phyloP scores from a whole-genome alignment of 2,329 filamentous ascomycete species.

The Diaporthe vaccinii region DNA sequence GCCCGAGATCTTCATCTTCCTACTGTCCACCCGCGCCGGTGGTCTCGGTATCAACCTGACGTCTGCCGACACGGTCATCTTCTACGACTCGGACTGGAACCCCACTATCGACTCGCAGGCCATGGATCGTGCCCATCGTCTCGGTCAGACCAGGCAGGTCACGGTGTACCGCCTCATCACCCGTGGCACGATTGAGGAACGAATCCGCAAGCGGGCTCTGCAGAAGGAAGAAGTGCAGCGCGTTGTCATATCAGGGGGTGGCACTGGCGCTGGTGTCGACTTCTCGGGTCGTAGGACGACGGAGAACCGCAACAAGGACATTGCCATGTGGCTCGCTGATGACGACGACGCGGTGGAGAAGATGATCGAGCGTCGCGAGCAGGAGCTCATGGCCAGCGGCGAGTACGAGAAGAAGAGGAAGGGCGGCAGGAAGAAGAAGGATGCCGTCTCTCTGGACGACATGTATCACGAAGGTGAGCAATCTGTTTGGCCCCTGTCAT shows the following conservation, averaged over 20 bases:
- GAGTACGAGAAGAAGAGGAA: conserved; percentile 75
- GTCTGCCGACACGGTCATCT: conserved; percentile 97
- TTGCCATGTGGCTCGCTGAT: conserved; percentile 98
- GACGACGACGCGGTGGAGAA: conserved; percentile 86
- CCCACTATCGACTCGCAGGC: conserved; percentile 98
- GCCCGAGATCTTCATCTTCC: conserved; percentile 96
- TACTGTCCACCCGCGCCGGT: conserved; percentile 95
- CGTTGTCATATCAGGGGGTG: conserved; percentile 94
- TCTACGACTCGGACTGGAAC: conserved; percentile 99
- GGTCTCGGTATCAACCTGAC: conserved; percentile 98
- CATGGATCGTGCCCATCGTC: conserved; percentile 98
- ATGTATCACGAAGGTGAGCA: conserved; percentile 98
- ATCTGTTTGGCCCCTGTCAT: not conserved
- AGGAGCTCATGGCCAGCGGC: conserved; percentile 83
- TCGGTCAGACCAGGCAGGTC: conserved; percentile 95
- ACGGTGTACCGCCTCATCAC: conserved; percentile 99
- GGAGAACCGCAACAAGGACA: conserved; percentile 97
- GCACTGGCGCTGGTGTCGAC: conserved; percentile 85
- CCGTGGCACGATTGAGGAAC: conserved; percentile 95
- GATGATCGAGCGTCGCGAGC: conserved; percentile 92
- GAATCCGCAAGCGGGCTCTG: conserved; percentile 94
- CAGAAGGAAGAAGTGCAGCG: conserved; percentile 99
- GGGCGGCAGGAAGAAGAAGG: conserved; percentile 70
- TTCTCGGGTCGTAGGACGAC: conserved; percentile 91
- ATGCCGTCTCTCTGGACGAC: conserved; percentile 82